Evolutionary conservation across 768 basidiomycete species (phyloP).

Genomic region (Tricholoma saponaceum): DNA sequence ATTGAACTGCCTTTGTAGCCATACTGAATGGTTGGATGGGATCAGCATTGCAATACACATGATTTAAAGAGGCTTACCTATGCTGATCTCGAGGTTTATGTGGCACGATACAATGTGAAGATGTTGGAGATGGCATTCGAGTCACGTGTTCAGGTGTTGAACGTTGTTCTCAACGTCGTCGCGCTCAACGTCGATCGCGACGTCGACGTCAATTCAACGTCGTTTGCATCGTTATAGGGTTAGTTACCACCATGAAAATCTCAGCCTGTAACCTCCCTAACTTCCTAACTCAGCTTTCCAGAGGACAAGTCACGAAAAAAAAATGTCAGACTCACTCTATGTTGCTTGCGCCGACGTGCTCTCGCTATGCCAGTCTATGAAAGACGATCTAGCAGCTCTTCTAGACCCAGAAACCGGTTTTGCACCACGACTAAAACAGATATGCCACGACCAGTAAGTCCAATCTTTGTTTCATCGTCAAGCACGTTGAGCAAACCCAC

Average conservation of each 20-base stretch:
- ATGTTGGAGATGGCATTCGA: too few relatives aligned
- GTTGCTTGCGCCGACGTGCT: constrained; percentile 68
- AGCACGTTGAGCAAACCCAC: constrained; percentile 3
- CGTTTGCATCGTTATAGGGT: too few relatives aligned
- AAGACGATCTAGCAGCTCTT: constrained; percentile 54
- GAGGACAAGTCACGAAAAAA: too few relatives aligned
- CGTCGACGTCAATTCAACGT: too few relatives aligned
- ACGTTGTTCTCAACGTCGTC: too few relatives aligned
- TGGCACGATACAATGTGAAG: background rate
- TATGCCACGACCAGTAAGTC: constrained; percentile 56
- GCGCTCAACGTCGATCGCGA: too few relatives aligned
- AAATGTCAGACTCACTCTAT: constrained; percentile 53
- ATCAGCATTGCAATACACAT: background rate
- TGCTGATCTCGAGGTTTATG: background rate
- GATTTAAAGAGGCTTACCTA: background rate
- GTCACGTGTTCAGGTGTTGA: too few relatives aligned
- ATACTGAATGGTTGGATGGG: constrained; percentile 1
- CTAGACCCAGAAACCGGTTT: constrained; percentile 67
- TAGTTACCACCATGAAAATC: too few relatives aligned
- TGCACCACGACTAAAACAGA: constrained; percentile 56
- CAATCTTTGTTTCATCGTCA: background rate
- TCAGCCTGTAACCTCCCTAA: too few relatives aligned
- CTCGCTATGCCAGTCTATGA: constrained; percentile 49
- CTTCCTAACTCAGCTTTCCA: too few relatives aligned
- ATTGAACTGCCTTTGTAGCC: constrained; percentile 1